Percentiles rank a stretch among this genome's conserved stretches.
These are phyloP conservation scores for Stereocaulon alpinum DNA, from an alignment of 495 filamentous ascomycete genomes.

Conservation along the genomic window DNA sequence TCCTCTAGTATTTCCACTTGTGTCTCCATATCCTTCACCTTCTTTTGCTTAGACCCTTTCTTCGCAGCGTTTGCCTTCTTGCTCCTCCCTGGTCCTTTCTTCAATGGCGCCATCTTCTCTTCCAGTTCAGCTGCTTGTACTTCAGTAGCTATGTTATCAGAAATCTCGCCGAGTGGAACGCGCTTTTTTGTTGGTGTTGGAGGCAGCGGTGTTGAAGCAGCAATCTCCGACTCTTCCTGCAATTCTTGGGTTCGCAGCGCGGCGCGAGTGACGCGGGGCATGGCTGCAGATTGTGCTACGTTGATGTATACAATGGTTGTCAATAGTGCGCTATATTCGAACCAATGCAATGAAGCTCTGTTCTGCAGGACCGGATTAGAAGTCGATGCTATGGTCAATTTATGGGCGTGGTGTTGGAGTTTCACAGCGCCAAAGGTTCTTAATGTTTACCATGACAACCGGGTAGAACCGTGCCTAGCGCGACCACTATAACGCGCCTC, in stretches of 20 bases:
- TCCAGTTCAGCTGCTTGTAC: constrained; percentile 17
- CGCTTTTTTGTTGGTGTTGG: constrained; percentile 17
- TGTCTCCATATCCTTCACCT: constrained; percentile 6
- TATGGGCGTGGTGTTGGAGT: not conserved
- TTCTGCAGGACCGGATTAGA: not conserved
- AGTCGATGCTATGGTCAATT: not conserved
- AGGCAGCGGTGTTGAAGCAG: constrained; percentile 15
- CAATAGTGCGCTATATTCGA: not conserved
- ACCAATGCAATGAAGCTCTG: not conserved
- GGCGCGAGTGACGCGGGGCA: constrained; percentile 30
- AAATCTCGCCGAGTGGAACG: constrained; percentile 22
- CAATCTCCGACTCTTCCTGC: constrained; percentile 16
- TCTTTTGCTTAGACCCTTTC: constrained; percentile 19
- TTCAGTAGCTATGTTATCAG: constrained; percentile 18
- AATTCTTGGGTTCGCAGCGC: constrained; percentile 20
- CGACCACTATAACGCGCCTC: constrained; percentile 12
- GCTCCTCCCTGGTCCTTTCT: constrained; percentile 24
- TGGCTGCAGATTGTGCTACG: constrained; percentile 14
- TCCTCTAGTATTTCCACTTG: constrained; percentile 21
- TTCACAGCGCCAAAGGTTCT: not conserved
- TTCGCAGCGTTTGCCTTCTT: constrained; percentile 27
- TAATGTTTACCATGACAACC: constrained; percentile 24
- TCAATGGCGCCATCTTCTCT: constrained; percentile 21
- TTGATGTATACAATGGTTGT: not conserved
- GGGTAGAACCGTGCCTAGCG: constrained; percentile 15